Base-by-base conservation (phyloP, 164 flowering plant genomes). In the Macadamia tetraphylla region DNA sequence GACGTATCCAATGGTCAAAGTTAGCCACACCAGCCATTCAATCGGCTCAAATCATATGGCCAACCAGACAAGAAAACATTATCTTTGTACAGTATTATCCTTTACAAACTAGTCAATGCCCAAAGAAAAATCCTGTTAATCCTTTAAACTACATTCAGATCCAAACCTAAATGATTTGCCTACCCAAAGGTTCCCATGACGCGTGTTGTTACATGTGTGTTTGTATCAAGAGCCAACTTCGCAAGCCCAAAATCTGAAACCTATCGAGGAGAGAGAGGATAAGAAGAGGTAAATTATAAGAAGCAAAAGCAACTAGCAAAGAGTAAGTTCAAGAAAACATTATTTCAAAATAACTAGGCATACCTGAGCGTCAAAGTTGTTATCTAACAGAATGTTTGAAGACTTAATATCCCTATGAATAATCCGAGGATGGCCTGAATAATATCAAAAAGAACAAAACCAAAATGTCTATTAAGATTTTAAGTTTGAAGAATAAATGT, bases 221-320 rank as follows among this genome's bases (percentile, higher is more conserved):
- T 68, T 29, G 91, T 74, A 79, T 93, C 97, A 66, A 77, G 67
- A 66, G 89, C 88, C 74, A 92, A 76, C 70, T 84, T 90, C 53
- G 96, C 98, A 58, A 90, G 95, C 70, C 98, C 98, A 76, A 92
- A 92, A 78, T 92, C 98, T 44, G 98, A 80, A 72, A 92, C 98
- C 98, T 92, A 79, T 53, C 64, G 56, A 17, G 63, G 58, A 18
- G 55, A 59, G 51, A 46, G 13, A 11, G 29, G 56, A 60, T 42
- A 55, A 51, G 18, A 30, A 9, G 43, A 35, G 40, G 40, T 35
- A 9, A 48, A 65, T 58, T 11, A 48, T 65, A 62, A 64, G 51
- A 63, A 74, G 40, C 49, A 60, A 18, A 59, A 67, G 40, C 43
- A 3, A 51, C 13, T 18, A 17, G 35, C 23, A 56, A 60, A 12